phyloP scores from a whole-genome alignment of 345 rosid species.

The Psidium guajava region DNA sequence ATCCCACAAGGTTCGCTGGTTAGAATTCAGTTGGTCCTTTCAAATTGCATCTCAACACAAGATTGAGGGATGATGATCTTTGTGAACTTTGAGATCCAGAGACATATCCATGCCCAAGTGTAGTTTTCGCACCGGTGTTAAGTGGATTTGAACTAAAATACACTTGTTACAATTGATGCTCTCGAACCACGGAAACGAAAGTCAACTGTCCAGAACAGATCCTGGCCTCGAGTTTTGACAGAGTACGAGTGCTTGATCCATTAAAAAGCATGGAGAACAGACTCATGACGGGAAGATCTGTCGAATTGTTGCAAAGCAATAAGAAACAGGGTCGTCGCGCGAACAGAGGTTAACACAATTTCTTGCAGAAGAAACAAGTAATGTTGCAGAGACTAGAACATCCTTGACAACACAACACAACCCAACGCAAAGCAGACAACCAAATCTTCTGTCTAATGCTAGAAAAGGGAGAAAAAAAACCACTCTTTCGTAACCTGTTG shows the following conservation, averaged over 20 bases:
- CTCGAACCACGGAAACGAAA: background rate
- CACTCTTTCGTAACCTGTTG: background rate
- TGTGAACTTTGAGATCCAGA: background rate
- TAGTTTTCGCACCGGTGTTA: background rate
- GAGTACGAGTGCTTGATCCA: background rate
- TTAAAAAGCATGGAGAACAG: background rate
- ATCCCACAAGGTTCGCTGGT: background rate
- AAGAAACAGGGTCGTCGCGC: background rate
- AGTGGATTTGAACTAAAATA: background rate
- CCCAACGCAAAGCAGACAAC: background rate
- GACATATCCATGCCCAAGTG: background rate
- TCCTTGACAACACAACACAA: background rate
- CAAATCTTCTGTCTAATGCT: background rate
- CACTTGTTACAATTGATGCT: background rate
- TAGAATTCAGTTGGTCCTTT: background rate
- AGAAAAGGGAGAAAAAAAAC: background rate
- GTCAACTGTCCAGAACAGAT: background rate
- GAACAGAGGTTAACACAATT: background rate
- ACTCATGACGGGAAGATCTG: background rate
- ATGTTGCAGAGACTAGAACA: constrained; percentile 24
- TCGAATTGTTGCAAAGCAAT: background rate
- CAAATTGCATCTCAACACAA: background rate
- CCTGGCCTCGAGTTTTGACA: background rate
- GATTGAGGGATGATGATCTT: background rate
- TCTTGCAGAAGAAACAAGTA: background rate